Conservation (phyloP, 1,284 basidiomycete genomes). For the Ceratobasidium sp. region DNA sequence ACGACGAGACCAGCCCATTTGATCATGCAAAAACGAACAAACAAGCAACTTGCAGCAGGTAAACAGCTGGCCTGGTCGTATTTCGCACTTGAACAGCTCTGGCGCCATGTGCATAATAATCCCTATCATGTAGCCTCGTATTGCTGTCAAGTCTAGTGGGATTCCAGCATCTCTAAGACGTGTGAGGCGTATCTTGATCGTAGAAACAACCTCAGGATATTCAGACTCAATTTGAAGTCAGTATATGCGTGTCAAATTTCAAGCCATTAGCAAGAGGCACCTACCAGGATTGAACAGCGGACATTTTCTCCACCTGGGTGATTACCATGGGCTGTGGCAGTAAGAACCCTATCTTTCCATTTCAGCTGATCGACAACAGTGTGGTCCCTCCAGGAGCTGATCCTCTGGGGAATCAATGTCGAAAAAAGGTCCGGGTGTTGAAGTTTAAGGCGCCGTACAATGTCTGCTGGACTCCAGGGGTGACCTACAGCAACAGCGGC, state of each 20-base stretch:
- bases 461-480: slow-evolving; percentile 7
- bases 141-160: background rate
- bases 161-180: background rate
- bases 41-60: background rate
- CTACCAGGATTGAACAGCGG: background rate
- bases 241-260: too few species aligned
- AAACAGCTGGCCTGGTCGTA: background rate
- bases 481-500: background rate
- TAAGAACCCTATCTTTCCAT: slow-evolving; percentile 12
- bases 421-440: slow-evolving; percentile 13
- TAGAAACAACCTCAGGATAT: background rate
- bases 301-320: background rate
- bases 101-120: background rate
- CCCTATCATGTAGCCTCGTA: background rate
- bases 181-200: background rate
- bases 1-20: background rate
- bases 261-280: slow-evolving; percentile 10
- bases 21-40: background rate
- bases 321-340: background rate
- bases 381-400: slow-evolving; percentile 13
- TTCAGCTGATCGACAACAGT: background rate
- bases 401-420: background rate
- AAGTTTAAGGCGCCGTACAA: background rate
- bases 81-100: background rate
- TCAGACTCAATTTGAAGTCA: background rate